Evolutionary conservation across 192 early-diverging fungal genomes (phyloP), one percentile per base, ranked within the genome.

Genomic region (Podila epigama): DNA sequence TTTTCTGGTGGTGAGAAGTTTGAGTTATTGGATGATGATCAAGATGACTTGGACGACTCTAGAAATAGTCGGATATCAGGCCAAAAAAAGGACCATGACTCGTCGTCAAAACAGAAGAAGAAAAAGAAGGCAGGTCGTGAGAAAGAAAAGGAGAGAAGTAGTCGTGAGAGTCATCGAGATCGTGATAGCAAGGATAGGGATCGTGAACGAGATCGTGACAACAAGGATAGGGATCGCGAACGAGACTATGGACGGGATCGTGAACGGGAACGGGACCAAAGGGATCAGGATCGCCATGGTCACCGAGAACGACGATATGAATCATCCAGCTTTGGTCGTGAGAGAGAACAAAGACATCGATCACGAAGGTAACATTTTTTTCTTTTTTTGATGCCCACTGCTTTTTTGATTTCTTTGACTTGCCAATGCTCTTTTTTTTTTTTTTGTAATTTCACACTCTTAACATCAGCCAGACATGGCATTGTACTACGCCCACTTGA

Each of bases 51-150:
- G 37, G n/a, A n/a, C 15, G 13, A n/a, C n/a, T n/a, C n/a, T 16
- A 3, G 25, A 27, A 42, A 39, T 25, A n/a, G n/a, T 18, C 36
- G 2, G 33, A 44, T 27, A 13, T 62, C 65, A 25, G 71, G 67
- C 15, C 79, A 86, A 18, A 85, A 89, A 57, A 86, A 87, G 51
- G 79, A 83, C 27, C 83, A 86, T n/a, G n/a, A n/a, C n/a, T n/a
- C n/a, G n/a, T n/a, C n/a, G n/a, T n/a, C n/a, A 33, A 75, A 83
- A 34, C 69, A 69, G 57, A 72, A 86, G 75, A 57, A 67, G 13
- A 81, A 84, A 53, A 59, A 75, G 41, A 79, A 82, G 13, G 72
- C 86, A 29, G 51, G 60, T 53, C 79, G 84, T 11, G 60, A 44
- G 28, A 55, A 48, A 51, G 51, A 64, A n/a, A n/a, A n/a, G n/a